Conservation (phyloP, 345 rosid species). For the Melaleuca quinquenervia region DNA sequence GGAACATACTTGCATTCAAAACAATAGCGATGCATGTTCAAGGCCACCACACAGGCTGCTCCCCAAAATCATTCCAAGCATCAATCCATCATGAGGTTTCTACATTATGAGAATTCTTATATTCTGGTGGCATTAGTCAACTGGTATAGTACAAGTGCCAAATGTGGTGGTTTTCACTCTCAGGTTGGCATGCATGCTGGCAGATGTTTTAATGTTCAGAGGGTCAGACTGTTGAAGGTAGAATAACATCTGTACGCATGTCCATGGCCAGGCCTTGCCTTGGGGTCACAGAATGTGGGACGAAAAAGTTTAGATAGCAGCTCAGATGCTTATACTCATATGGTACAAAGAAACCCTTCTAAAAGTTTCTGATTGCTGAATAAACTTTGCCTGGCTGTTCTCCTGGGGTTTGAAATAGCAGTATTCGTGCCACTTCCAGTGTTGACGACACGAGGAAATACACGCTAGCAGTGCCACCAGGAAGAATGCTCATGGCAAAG, state of each 20-base stretch:
- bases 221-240: not conserved
- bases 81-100: slow-evolving; percentile 12
- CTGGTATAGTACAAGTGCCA: not conserved
- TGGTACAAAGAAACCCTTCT: not conserved
- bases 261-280: not conserved
- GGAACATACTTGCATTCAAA: slow-evolving; percentile 46
- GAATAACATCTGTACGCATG: not conserved
- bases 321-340: not conserved
- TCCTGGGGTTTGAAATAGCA: not conserved
- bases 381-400: not conserved
- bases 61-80: slow-evolving; percentile 71
- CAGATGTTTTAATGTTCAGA: not conserved
- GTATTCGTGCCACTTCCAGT: not conserved
- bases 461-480: not conserved
- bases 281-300: not conserved
- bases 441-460: not conserved
- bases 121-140: not conserved
- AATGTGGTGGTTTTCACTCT: not conserved
- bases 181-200: not conserved
- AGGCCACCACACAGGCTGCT: slow-evolving; percentile 42
- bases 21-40: slow-evolving; percentile 27
- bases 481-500: not conserved
- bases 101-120: not conserved
- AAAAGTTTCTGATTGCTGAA: not conserved
- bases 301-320: not conserved